phyloP scores from a whole-genome alignment of 768 basidiomycete species.

The Pleurotus eryngii region DNA sequence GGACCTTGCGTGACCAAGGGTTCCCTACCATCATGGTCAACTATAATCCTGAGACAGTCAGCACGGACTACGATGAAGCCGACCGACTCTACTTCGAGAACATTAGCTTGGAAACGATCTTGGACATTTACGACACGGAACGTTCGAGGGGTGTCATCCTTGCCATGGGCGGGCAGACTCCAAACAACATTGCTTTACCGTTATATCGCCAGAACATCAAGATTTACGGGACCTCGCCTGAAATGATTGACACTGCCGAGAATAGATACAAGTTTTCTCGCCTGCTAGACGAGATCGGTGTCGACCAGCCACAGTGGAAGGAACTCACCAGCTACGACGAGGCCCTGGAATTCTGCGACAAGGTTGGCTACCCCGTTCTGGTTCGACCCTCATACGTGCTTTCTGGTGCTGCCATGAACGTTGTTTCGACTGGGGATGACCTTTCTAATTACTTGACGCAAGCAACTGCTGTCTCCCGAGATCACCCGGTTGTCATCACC shows the following conservation, averaged over 20 bases:
- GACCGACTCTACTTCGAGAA: slow-evolving; percentile 99
- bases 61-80: slow-evolving; percentile 98
- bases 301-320: slow-evolving; percentile 97
- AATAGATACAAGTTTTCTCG: slow-evolving; percentile 99
- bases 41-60: slow-evolving; percentile 99
- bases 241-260: slow-evolving; percentile 99
- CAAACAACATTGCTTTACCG: slow-evolving; percentile 96
- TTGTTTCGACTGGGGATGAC: slow-evolving; percentile 91
- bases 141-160: slow-evolving; percentile 87
- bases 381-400: slow-evolving; percentile 98
- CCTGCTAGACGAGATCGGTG: slow-evolving; percentile 94
- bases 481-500: slow-evolving; percentile 96
- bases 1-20: slow-evolving; percentile 93
- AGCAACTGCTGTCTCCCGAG: slow-evolving; percentile 93
- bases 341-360: slow-evolving; percentile 85
- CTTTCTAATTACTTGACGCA: slow-evolving; percentile 89
- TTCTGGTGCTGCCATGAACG: slow-evolving; percentile 99
- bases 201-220: slow-evolving; percentile 97
- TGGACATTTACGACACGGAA: slow-evolving; percentile 95
- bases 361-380: slow-evolving; percentile 93
- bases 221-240: slow-evolving; percentile 97
- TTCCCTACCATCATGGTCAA: slow-evolving; percentile 98
- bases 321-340: slow-evolving; percentile 90
- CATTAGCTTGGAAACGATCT: slow-evolving; percentile 92
- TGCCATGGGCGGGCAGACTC: slow-evolving; percentile 98